Percentiles rank a stretch among this genome's conserved stretches.
Conservation (phyloP, 1,284 basidiomycete genomes). For the Ceratobasidium sp. region DNA sequence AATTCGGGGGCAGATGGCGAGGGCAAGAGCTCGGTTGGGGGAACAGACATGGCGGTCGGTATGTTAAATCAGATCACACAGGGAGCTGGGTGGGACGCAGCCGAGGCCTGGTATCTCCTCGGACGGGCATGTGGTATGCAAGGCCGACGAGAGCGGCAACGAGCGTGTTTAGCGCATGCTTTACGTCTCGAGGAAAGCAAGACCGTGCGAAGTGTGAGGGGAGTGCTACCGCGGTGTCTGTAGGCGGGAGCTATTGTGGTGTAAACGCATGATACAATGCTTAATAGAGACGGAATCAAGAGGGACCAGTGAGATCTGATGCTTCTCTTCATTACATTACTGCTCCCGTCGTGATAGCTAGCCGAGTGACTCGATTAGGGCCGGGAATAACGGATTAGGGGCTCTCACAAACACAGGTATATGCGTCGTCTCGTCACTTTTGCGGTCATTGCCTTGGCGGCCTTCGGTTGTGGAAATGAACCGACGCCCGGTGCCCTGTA, state of each 20-base stretch:
- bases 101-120: conserved; percentile 92
- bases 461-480: background rate
- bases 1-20: conserved; percentile 44
- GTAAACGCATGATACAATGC: background rate
- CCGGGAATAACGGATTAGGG: conserved; percentile 1
- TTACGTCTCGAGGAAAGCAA: conserved; percentile 73
- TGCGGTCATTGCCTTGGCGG: background rate
- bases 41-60: conserved; percentile 45
- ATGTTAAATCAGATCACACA: conserved; percentile 53
- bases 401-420: background rate
- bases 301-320: too few species aligned
- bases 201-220: conserved; percentile 66
- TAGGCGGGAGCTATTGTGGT: too few species aligned
- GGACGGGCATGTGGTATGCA: conserved; percentile 79
- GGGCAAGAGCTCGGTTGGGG: background rate
- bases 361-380: too few species aligned
- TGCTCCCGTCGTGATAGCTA: too few species aligned
- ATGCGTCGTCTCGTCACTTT: background rate
- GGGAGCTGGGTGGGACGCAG: conserved; percentile 77
- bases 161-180: conserved; percentile 77
- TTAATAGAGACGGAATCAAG: background rate
- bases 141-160: conserved; percentile 70
- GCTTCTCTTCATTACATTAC: too few species aligned
- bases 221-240: conserved; percentile 74
- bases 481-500: conserved; percentile 4